Base-by-base conservation (phyloP, 352 stramenopile species). In the Phytopythium helicoides region DNA sequence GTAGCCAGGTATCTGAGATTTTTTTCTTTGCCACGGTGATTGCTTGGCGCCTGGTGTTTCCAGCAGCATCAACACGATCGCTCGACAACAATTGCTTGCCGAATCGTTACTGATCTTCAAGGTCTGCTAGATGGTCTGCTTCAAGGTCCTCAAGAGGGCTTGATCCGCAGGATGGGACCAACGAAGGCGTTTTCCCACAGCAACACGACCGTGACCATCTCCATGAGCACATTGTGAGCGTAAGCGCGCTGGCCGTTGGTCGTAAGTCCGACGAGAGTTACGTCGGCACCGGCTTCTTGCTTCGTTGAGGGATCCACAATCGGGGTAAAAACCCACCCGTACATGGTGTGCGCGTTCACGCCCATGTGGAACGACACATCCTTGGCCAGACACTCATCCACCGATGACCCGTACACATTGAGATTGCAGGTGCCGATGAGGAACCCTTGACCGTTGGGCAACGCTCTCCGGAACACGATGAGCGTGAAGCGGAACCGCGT, bases 191-290 rank as follows among this genome's bases (percentile, higher is more conserved):
- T 59, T 37, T 73, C 64, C 64, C 64, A 73, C 11, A 68, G 56
- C 54, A 73, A 49, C 52, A 48, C 58, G 31, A 64, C 54, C 22
- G 60, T 61, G 55, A 73, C 33, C 47, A 73, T 68, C 41, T 73
- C 64, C 55, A 73, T 66, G 55, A 69, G 55, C 47, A 69, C 55
- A 28, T 64, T 69, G 47, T 62, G 60, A 31, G 60, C 64, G 41
- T 73, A 73, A 12, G 40, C 34, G 23, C 39, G 14, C n/a, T 44
- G 58, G 25, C 60, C 64, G 16, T 73, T 73, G 44, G 54, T 53
- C 26, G 62, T 63, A 23, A 68, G 60, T 14, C 64, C 64, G 16
- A 48, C 60, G 45, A 73, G 56, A 40, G 57, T 51, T 6, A 69
- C 60, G 15, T 52, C 33, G 34, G 57, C 68, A 16, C 64, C 64